Evolutionary conservation across 352 stramenopile genomes (phyloP), one percentile per base, ranked within the genome.

Genomic region (Elongisporangium prolatum): DNA sequence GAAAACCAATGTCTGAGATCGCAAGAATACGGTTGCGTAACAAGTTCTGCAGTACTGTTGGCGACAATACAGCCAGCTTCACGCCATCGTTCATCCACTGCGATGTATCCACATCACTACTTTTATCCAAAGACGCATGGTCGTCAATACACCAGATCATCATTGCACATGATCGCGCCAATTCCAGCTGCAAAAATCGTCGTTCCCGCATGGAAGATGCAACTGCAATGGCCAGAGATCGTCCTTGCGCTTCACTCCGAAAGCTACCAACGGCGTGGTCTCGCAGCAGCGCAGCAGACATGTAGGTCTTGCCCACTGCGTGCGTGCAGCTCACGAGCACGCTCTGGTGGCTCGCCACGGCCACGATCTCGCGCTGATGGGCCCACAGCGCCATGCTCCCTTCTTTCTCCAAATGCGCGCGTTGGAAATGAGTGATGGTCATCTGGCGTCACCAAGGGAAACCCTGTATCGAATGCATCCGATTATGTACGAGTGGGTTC

Each of bases 351-450:
- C 63, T 68, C 50, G 80, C 86, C 20, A 95, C 68, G 28, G 77
- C 79, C 58, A 82, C 71, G 60, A 92, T 75, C 68, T 95, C 86
- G 10, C 63, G 68, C 63, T 93, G 76, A 56, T 95, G 80, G 50
- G 82, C 64, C 55, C 67, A 79, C 21, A 88, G 60, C 22, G 71
- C 56, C 49, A 65, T 71, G 56, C 63, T 67, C 7, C 21, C 7
- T 7, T 9, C 28, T 9, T 9, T 38, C 28, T 5, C 4, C 28
- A 14, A 38, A 6, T 38, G 4, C 28, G 4, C 28, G 28, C 28
- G 28, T 38, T 38, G 4, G 28, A 38, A 38, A 38, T 38, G 28
- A 38, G 28, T 38, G 28, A 38, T 38, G 28, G 28, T 38, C 28
- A 38, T 38, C 28, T 38, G 28, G 28, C 28, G 24, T 34, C 24